Evolutionary conservation across 495 filamentous ascomycete genomes (phyloP).

Genomic region (Penicillium flavigenum): DNA sequence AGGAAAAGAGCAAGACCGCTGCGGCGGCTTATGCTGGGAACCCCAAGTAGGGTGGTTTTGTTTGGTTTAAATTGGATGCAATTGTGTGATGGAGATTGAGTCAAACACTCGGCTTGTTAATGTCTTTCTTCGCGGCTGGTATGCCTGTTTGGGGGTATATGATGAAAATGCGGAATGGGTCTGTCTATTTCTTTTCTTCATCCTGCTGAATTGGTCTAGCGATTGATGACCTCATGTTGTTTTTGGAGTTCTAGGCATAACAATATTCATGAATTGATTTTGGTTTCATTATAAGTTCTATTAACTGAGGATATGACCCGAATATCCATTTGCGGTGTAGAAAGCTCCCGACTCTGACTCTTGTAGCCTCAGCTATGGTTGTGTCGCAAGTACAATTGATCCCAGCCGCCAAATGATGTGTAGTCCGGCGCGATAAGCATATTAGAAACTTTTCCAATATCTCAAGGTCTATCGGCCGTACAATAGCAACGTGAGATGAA

Average conservation of each 20-base stretch:
- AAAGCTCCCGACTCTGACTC: neutral
- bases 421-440: neutral
- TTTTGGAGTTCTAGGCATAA: slow-evolving; percentile 5
- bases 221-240: neutral
- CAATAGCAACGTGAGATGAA: neutral
- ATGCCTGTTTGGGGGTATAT: slow-evolving; percentile 1
- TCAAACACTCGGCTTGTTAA: neutral
- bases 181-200: neutral
- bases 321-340: slow-evolving; percentile 4
- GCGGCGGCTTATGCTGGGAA: slow-evolving; percentile 18
- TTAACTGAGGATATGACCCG: slow-evolving; percentile 11
- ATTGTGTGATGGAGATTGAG: neutral
- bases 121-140: neutral
- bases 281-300: slow-evolving; percentile 6
- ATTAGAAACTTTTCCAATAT: neutral
- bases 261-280: slow-evolving; percentile 18
- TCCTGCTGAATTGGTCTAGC: neutral
- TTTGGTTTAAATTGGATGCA: neutral
- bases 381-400: neutral
- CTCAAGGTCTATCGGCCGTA: neutral
- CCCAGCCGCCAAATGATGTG: neutral
- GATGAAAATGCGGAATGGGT: neutral
- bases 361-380: neutral
- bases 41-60: neutral
- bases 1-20: slow-evolving; percentile 21